Evolutionary conservation across 78 protist genomes (phyloP).

Genomic region (Dictyostelium purpureum): DNA sequence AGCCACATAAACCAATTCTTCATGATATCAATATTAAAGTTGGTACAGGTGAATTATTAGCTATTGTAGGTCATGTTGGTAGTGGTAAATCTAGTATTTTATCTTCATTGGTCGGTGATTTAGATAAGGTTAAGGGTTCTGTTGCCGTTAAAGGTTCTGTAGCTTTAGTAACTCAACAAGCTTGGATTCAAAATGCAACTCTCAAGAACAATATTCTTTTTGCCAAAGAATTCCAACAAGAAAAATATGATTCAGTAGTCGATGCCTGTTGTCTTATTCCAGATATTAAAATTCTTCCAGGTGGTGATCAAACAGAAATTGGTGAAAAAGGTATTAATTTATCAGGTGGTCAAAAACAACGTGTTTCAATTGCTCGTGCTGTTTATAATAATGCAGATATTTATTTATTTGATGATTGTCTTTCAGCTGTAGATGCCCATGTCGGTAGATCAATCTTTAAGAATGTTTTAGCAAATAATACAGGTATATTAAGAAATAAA

Average conservation of each 20-base stretch:
- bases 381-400: conserved; percentile 89
- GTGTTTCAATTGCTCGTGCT: conserved; percentile 98
- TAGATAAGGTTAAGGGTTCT: conserved; percentile 63
- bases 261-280: conserved; percentile 85
- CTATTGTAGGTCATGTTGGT: conserved; percentile 93
- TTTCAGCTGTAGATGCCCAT: conserved; percentile 91
- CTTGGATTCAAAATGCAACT: conserved; percentile 96
- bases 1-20: conserved; percentile 29
- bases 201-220: conserved; percentile 96
- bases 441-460: conserved; percentile 88
- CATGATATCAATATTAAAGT: conserved; percentile 29
- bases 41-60: conserved; percentile 59
- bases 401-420: conserved; percentile 90
- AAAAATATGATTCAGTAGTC: conserved; percentile 79
- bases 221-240: conserved; percentile 81
- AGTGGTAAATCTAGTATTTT: conserved; percentile 92
- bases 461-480: conserved; percentile 52
- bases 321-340: conserved; percentile 96
- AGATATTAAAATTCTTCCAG: conserved; percentile 86
- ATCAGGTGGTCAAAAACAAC: conserved; percentile 98
- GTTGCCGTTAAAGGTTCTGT: conserved; percentile 74
- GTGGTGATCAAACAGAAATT: conserved; percentile 94
- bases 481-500: conserved; percentile 57
- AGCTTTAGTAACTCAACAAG: conserved; percentile 92
- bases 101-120: conserved; percentile 88